Evolutionary conservation across 75 land plant genomes (phyloP).

Genomic region (Azolla pinnata): DNA sequence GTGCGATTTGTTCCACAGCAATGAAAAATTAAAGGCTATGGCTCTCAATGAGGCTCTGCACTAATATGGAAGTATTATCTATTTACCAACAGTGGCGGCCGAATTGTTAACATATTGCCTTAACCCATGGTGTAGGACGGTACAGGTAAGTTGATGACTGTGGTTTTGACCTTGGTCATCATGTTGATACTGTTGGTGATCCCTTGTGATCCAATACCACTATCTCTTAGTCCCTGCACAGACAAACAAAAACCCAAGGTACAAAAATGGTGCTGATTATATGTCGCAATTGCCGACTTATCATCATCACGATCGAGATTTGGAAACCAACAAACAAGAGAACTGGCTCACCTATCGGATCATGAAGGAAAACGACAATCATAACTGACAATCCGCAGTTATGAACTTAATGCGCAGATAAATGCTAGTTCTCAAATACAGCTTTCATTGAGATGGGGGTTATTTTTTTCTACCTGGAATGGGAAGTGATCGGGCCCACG

Average conservation of each 20-base stretch:
- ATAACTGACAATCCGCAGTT: no score
- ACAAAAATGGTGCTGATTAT: no score
- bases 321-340: background rate
- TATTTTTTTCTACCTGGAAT: conserved; percentile 19
- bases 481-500: conserved; percentile 39
- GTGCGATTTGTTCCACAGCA: no score
- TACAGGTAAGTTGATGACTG: conserved; percentile 23
- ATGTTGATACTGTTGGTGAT: conserved; percentile 28
- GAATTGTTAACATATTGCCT: no score
- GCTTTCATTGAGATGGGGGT: no score
- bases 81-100: no score
- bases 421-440: no score
- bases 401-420: no score
- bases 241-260: no score
- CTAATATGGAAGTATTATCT: no score
- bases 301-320: background rate
- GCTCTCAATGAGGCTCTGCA: no score
- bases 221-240: conserved; percentile 25
- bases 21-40: no score
- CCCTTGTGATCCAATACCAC: conserved; percentile 31
- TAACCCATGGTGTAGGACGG: conserved; percentile 28
- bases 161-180: conserved; percentile 30
- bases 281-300: background rate
- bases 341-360: background rate
- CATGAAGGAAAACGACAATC: background rate